phyloP scores from a whole-genome alignment of 2,329 filamentous ascomycete genomes.

The Magnaporthiopsis rhizophila region DNA sequence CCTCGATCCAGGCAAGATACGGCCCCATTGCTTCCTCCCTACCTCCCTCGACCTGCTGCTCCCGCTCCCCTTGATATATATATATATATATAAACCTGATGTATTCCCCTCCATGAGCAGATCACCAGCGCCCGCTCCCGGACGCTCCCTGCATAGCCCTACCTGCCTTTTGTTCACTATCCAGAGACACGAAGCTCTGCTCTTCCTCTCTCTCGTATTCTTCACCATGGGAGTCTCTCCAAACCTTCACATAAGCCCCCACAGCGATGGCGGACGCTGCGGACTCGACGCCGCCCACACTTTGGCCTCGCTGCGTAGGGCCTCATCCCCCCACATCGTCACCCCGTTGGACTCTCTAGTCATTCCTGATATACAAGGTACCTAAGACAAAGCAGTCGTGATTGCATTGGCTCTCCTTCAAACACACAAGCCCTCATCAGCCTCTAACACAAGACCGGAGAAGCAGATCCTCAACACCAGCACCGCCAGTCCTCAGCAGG shows the following conservation, averaged over 20 bases:
- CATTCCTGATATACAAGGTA: neutral
- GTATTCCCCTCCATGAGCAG: neutral
- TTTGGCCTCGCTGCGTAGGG: neutral
- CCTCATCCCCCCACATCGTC: neutral
- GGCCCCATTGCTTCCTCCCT: neutral
- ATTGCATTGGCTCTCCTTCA: too few species aligned
- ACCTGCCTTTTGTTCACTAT: neutral
- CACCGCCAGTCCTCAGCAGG: too few species aligned
- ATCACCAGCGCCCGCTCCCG: neutral
- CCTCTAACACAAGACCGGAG: neutral
- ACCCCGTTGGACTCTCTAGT: neutral
- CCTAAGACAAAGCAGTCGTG: neutral
- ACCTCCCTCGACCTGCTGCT: neutral
- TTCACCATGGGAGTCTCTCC: neutral
- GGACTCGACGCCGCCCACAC: neutral
- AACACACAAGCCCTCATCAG: too few species aligned
- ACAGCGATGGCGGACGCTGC: neutral
- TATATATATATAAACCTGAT: neutral
- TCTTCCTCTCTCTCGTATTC: neutral
- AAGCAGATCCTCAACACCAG: neutral
- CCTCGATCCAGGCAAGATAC: neutral
- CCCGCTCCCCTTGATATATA: neutral
- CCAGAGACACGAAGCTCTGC: neutral
- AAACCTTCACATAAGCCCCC: neutral
- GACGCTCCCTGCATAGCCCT: neutral